Base-by-base conservation (phyloP, 1,284 basidiomycete genomes). In the Leccinum insolens region DNA sequence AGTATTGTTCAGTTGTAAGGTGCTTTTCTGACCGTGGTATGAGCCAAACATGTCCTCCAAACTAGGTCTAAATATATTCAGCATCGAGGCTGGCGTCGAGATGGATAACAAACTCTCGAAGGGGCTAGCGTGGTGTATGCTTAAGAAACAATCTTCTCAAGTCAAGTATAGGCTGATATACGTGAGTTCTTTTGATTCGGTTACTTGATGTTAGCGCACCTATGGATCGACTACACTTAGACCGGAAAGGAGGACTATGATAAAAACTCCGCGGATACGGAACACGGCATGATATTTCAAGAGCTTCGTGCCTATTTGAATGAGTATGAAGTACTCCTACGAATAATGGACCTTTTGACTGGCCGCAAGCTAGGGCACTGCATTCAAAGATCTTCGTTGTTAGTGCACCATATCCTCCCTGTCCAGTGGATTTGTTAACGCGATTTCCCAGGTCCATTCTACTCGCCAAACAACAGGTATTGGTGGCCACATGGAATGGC, bases 401-500 rank as follows among this genome's bases (percentile, higher is more conserved):
- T 46, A 3, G 28, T 31, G 28, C 28, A 31, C 28, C 28, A 28
- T 28, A 28, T 2, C 28, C 28, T 28, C 28, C 22, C 28, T 31
- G 28, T 31, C 7, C 7, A 31, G 0, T 31, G 28, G 28, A 2
- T 25, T 34, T 62, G 8, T 28, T 28, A 2, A 25, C 12, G 7
- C 49, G 3, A 9, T 46, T 41, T 39, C 2, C 11, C 17, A 62
- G 61, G 61, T 1, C 11, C 61, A 62, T 28, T 28, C 63, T 3
- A 64, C 63, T 41, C 37, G 63, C 2, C 63, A 64, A 80, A 97
- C 95, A 2, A 98, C 95, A 2, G 95, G 96, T 39, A 88, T 97
- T 34, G 94, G 93, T 4, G 95, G 95, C 0, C 95, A 97, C 74
- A 88, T 98, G 78, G 89, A 94, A 3, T 91, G 93, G 1, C 84